These are phyloP conservation scores for Symbiodinium pilosum DNA, from an alignment of 73 alveolate species.

Conservation along the genomic window DNA sequence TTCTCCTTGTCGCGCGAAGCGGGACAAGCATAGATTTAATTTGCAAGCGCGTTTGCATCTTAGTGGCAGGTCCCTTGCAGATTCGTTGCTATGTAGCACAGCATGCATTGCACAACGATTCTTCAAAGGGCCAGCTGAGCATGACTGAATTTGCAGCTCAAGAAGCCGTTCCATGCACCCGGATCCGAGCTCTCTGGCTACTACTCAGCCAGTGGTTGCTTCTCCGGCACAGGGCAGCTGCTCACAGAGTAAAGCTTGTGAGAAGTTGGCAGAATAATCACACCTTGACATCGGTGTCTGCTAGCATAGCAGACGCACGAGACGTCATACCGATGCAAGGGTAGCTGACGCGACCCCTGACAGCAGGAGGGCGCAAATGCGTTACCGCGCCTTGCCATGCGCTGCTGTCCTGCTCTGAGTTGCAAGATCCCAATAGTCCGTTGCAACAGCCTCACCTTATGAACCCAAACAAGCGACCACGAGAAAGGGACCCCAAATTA, in stretches of 20 bases:
- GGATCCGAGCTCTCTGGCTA: neutral
- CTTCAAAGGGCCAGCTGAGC: neutral
- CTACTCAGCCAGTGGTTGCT: neutral
- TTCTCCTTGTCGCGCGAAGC: constrained; percentile 6
- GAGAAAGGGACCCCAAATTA: no score
- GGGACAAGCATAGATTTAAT: neutral
- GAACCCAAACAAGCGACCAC: no score
- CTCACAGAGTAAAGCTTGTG: neutral
- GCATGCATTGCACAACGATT: neutral
- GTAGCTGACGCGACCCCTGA: neutral
- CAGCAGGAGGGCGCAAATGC: neutral
- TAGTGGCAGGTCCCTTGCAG: neutral
- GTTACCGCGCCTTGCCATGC: no score
- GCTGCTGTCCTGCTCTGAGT: no score
- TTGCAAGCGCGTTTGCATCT: neutral
- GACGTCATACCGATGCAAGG: constrained; percentile 18
- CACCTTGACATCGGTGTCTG: constrained; percentile 26
- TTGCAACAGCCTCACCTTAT: no score
- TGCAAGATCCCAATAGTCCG: no score
- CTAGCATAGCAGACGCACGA: constrained; percentile 22
- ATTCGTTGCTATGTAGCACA: neutral
- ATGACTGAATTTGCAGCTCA: neutral
- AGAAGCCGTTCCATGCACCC: neutral
- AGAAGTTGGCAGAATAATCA: neutral
- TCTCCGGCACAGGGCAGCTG: constrained; percentile 18